These are phyloP conservation scores for Flaveria ramosissima DNA, from an alignment of 129 eudicot species.

Conservation along the genomic window DNA sequence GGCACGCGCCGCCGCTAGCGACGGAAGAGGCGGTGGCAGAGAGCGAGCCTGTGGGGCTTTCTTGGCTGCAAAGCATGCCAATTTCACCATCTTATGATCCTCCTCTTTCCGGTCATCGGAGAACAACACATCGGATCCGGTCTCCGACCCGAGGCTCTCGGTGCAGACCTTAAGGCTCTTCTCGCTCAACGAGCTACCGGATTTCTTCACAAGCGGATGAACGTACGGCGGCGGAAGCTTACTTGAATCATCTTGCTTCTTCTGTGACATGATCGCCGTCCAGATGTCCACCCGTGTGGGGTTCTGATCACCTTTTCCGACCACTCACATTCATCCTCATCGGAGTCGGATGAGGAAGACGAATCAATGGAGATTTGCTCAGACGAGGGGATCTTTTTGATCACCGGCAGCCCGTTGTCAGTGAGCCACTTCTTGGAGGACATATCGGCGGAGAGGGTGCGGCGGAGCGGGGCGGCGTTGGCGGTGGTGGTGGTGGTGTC, in stretches of 20 bases:
- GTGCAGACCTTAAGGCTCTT: slow-evolving; percentile 93
- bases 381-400: slow-evolving; percentile 58
- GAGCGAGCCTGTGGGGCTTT: slow-evolving; percentile 40
- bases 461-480: slow-evolving; percentile 48
- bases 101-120: slow-evolving; percentile 32
- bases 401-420: slow-evolving; percentile 45
- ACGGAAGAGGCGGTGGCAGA: slow-evolving; percentile 88
- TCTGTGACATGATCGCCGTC: slow-evolving; percentile 57
- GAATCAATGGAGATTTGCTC: slow-evolving; percentile 39
- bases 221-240: slow-evolving; percentile 62
- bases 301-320: neutral
- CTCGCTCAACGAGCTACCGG: slow-evolving; percentile 55
- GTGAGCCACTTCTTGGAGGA: slow-evolving; percentile 77
- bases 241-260: slow-evolving; percentile 31
- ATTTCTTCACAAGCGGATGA: slow-evolving; percentile 67
- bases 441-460: slow-evolving; percentile 91
- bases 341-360: slow-evolving; percentile 40
- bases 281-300: slow-evolving; percentile 52
- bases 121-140: slow-evolving; percentile 75
- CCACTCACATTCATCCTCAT: slow-evolving; percentile 33
- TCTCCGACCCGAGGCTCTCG: slow-evolving; percentile 93
- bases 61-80: slow-evolving; percentile 26
- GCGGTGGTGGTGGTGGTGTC: slow-evolving; percentile 42
- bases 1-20: slow-evolving; percentile 55
- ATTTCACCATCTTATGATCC: slow-evolving; percentile 40